These are phyloP conservation scores for Erodium texanum DNA, from an alignment of 441 rosid species.

Conservation along the genomic window DNA sequence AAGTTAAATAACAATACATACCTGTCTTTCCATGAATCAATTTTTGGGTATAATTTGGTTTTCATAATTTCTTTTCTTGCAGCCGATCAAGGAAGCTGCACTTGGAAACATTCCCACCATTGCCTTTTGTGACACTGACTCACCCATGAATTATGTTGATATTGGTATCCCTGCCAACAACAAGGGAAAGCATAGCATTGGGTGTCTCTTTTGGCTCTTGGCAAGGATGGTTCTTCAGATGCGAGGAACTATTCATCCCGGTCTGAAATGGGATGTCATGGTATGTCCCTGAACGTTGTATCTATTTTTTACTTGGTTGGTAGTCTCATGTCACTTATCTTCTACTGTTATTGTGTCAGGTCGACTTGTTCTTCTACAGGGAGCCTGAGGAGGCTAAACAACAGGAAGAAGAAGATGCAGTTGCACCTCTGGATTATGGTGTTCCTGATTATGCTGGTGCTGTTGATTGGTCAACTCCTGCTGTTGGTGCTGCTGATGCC, in stretches of 20 bases:
- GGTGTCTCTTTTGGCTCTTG: conserved; percentile 85
- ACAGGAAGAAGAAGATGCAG: conserved; percentile 60
- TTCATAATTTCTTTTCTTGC: conserved; percentile 11
- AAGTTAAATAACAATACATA: not conserved
- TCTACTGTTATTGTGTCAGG: conserved; percentile 32
- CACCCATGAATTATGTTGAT: conserved; percentile 81
- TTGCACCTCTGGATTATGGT: conserved; percentile 31
- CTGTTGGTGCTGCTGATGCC: conserved; percentile 29
- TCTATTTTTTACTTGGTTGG: not conserved
- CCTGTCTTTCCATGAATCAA: not conserved
- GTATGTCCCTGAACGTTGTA: conserved; percentile 23
- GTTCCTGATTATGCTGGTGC: conserved; percentile 9
- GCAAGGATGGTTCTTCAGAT: conserved; percentile 95
- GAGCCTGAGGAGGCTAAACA: conserved; percentile 76
- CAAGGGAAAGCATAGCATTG: conserved; percentile 96
- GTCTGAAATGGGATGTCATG: conserved; percentile 92
- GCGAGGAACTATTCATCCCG: conserved; percentile 81
- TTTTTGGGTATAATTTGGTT: not conserved
- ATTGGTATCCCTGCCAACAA: conserved; percentile 90
- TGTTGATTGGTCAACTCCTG: conserved; percentile 30
- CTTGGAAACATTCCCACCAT: conserved; percentile 89
- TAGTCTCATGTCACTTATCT: not conserved
- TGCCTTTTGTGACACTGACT: conserved; percentile 89
- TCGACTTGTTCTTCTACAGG: conserved; percentile 56
- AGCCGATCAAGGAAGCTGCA: conserved; percentile 96